phyloP scores from a whole-genome alignment of 768 basidiomycete genomes.

The Podaxis sp. region DNA sequence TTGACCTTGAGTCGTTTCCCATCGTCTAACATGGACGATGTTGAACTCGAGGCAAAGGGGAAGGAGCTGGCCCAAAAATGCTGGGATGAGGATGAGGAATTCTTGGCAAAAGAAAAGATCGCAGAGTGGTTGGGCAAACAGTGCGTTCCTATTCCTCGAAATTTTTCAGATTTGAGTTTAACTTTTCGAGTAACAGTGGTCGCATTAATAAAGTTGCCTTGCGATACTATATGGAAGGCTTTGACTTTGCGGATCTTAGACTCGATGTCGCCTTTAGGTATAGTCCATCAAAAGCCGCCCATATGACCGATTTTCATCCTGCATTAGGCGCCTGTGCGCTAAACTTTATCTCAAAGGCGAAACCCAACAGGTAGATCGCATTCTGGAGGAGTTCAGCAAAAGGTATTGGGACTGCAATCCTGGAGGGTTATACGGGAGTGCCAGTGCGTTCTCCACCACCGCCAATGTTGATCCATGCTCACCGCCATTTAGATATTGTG shows the following conservation, averaged over 20 bases:
- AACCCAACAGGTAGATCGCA: slow-evolving; percentile 97
- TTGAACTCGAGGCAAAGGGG: slow-evolving; percentile 59
- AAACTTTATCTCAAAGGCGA: slow-evolving; percentile 94
- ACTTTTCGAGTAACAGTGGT: slow-evolving; percentile 42
- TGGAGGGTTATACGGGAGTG: slow-evolving; percentile 70
- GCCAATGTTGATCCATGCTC: slow-evolving; percentile 6
- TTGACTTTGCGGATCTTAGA: slow-evolving; percentile 80
- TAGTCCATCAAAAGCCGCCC: slow-evolving; percentile 10
- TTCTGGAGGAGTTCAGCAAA: slow-evolving; percentile 85
- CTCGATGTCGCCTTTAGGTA: slow-evolving; percentile 91
- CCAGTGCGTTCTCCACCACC: slow-evolving; percentile 44
- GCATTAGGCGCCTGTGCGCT: slow-evolving; percentile 71
- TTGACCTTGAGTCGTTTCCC: slow-evolving; percentile 39
- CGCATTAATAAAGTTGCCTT: slow-evolving; percentile 72
- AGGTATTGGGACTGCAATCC: slow-evolving; percentile 94
- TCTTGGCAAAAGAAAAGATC: slow-evolving; percentile 85
- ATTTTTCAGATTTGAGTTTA: background rate
- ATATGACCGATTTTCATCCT: background rate
- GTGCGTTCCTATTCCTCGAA: slow-evolving; percentile 49
- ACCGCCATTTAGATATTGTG: slow-evolving; percentile 66
- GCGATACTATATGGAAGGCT: slow-evolving; percentile 79
- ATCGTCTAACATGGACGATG: slow-evolving; percentile 46
- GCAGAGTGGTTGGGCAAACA: slow-evolving; percentile 93
- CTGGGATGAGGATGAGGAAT: slow-evolving; percentile 83
- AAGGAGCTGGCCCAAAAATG: slow-evolving; percentile 73